A percentile compares a stretch with the other conserved stretches of the same genome.
Conservation (phyloP, 148 eudicot species). For the Silene latifolia region DNA sequence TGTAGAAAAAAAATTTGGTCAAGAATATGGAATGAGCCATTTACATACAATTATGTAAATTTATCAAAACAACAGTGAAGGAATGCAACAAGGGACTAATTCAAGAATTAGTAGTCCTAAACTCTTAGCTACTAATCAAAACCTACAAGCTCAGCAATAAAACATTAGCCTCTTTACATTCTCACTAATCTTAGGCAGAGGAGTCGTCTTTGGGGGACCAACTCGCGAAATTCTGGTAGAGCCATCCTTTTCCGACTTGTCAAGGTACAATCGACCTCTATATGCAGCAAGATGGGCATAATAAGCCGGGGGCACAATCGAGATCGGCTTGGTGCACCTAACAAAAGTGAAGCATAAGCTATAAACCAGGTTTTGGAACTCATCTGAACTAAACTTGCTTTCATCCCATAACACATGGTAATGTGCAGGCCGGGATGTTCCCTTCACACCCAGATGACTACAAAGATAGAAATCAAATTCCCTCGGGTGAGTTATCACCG, state of each 20-base stretch:
- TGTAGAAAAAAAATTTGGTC: too few relatives aligned
- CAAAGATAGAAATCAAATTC: constrained; percentile 90
- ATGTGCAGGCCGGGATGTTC: constrained; percentile 84
- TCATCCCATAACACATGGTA: constrained; percentile 91
- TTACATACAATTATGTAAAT: too few relatives aligned
- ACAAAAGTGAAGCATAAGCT: constrained; percentile 83
- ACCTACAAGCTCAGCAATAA: constrained; percentile 52
- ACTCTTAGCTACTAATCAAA: neutral
- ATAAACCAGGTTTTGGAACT: constrained; percentile 75
- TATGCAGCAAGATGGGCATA: constrained; percentile 97
- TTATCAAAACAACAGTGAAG: neutral
- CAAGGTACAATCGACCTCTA: constrained; percentile 80
- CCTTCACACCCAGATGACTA: constrained; percentile 90
- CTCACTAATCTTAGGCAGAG: constrained; percentile 78
- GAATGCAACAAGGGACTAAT: neutral
- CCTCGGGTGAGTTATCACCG: constrained; percentile 73
- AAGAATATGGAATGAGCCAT: too few relatives aligned
- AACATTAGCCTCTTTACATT: constrained; percentile 88
- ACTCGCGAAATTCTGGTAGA: constrained; percentile 40
- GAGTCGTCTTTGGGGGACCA: constrained; percentile 49
- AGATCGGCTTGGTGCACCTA: constrained; percentile 91
- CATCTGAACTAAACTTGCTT: constrained; percentile 75
- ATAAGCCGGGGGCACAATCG: constrained; percentile 90
- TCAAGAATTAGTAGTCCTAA: neutral
- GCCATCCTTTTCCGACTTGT: constrained; percentile 43